Base-by-base conservation (phyloP, 1,139 yeast genomes). In the Diutina sp. region DNA sequence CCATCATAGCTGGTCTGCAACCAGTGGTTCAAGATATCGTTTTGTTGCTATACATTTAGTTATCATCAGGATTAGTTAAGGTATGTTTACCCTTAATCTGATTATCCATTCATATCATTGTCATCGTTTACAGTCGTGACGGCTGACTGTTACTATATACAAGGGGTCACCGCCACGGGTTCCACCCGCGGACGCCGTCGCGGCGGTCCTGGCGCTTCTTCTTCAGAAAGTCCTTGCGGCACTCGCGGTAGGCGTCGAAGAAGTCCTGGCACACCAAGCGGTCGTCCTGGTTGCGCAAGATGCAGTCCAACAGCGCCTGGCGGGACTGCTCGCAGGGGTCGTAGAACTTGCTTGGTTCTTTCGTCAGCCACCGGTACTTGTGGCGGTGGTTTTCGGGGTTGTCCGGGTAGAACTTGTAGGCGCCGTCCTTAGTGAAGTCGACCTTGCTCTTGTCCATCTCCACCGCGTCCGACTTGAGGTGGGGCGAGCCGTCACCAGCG, bases 281-380 rank as follows among this genome's bases (percentile, higher is more conserved):
- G 60, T 80, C 84, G 61, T 89, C 93, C 64, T 85, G 91, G 65
- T 87, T 81, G 65, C 90, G 81, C 60, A 85, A 70, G 66, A 93
- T 74, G 64, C 99, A 93, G 61, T 80, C 82, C 63, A 90, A 74
- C 45, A 96, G 87, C 79, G 95, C 93, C 67, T 84, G 85, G 28
- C 97, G 78, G 52, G 95, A 86, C 66, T 90, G 91, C 58, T 85
- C 87, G 69, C 99, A 93, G 0, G 99, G 98, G 66, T 93, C 97
- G 65, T 87, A 91, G 68, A 79, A 93, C 67, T 86, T 83, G 6
- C 96, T 85, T 1, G 96, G 87, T 51, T 82, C 90, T 64, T 91
- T 90, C 67, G 76, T 71, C 5, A 79, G 69, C 74, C 85, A 85
- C 58, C 79, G 72, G 61, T 81, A 80, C 63, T 83, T 81, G 66